These are phyloP conservation scores for Begonia peltatifolia DNA, from an alignment of 306 rosid genomes.

Conservation along the genomic window DNA sequence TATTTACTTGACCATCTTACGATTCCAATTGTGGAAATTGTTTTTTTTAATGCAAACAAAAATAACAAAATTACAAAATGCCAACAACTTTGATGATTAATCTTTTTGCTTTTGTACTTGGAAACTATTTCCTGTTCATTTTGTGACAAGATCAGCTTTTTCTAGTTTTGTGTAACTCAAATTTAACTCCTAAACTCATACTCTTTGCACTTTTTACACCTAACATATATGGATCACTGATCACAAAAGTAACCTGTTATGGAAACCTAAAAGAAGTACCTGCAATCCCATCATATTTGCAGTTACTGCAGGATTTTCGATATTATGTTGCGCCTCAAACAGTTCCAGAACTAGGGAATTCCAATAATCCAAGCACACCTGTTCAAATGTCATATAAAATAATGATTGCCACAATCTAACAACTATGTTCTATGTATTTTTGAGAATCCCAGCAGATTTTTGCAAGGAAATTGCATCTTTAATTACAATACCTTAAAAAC, in stretches of 20 bases:
- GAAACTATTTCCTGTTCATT: too few relatives aligned
- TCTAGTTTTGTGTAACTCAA: too few relatives aligned
- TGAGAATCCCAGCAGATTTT: background rate
- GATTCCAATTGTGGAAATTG: too few relatives aligned
- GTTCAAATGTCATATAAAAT: constrained; percentile 11
- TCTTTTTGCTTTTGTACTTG: too few relatives aligned
- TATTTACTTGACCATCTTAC: too few relatives aligned
- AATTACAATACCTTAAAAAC: constrained; percentile 62
- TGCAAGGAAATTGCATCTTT: background rate
- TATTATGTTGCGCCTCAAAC: constrained; percentile 34
- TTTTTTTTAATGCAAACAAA: too few relatives aligned
- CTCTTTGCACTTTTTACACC: too few relatives aligned
- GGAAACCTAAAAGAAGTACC: constrained; percentile 14
- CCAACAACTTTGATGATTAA: too few relatives aligned
- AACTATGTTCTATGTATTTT: background rate
- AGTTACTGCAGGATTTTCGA: constrained; percentile 39
- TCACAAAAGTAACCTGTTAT: background rate
- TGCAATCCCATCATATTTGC: constrained; percentile 54
- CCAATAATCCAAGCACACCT: constrained; percentile 99
- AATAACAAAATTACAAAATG: too few relatives aligned
- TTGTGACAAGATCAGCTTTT: too few relatives aligned
- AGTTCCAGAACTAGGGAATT: constrained; percentile 75
- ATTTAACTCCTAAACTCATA: too few relatives aligned
- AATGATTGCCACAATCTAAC: constrained; percentile 2
- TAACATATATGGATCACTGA: too few relatives aligned